phyloP scores from a whole-genome alignment of 305 asterid genomes.

The Fraxinus paxiana region DNA sequence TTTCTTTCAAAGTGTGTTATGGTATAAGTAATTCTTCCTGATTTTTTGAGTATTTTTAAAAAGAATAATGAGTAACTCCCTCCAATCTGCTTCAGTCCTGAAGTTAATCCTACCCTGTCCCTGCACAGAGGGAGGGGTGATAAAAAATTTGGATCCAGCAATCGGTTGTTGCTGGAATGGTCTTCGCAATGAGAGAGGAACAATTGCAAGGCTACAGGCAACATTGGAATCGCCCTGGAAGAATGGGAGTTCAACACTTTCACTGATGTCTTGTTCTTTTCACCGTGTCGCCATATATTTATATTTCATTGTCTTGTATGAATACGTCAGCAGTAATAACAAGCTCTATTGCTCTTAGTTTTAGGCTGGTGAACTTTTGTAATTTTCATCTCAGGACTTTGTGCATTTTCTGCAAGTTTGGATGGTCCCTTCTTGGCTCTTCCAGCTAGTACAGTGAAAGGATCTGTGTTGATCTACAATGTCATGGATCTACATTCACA shows the following conservation, averaged over 20 bases:
- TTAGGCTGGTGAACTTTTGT: constrained; percentile 11
- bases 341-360: constrained; percentile 4
- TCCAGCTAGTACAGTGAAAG: constrained; percentile 75
- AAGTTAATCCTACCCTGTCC: constrained; percentile 7
- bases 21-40: not conserved
- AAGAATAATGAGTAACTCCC: not conserved
- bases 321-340: constrained; percentile 7
- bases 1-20: not conserved
- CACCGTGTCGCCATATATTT: not conserved
- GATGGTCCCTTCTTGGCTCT: constrained; percentile 85
- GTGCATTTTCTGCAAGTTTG: constrained; percentile 71
- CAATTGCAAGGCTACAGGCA: not conserved
- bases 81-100: not conserved
- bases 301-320: not conserved
- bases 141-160: not conserved
- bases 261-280: not conserved
- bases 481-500: constrained; percentile 73
- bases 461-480: constrained; percentile 78
- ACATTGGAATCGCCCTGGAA: not conserved
- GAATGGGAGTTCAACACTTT: not conserved
- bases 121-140: constrained; percentile 1
- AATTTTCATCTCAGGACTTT: constrained; percentile 56
- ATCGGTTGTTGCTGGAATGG: constrained; percentile 7
- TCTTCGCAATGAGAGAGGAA: not conserved
- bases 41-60: not conserved